Evolutionary conservation across 108 stramenopile genomes (phyloP).

Genomic region (Licmophora abbreviata): DNA sequence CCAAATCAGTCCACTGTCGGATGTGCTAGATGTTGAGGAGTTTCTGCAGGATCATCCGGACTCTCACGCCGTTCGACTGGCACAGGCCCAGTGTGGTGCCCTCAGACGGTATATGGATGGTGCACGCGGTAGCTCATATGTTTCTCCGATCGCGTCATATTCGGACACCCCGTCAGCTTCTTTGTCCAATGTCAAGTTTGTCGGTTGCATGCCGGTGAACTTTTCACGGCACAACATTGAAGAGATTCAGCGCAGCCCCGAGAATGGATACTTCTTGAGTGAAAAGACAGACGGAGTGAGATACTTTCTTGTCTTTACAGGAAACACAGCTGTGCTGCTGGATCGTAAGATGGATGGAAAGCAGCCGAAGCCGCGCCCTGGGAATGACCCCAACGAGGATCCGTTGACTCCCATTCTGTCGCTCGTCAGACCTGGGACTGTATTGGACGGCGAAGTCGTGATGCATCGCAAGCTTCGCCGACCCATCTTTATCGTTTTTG

Average conservation of each 20-base stretch:
- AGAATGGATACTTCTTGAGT: constrained; percentile 80
- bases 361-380: constrained; percentile 40
- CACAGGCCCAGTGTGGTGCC: constrained; percentile 69
- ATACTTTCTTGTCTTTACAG: constrained; percentile 87
- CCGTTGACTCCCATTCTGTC: constrained; percentile 42
- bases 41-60: constrained; percentile 57
- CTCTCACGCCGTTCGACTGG: constrained; percentile 42
- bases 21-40: constrained; percentile 74
- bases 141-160: constrained; percentile 21
- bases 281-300: constrained; percentile 97
- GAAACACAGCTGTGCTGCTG: constrained; percentile 79
- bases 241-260: constrained; percentile 64
- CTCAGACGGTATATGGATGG: constrained; percentile 57
- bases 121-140: constrained; percentile 8
- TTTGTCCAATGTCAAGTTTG: constrained; percentile 60
- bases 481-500: constrained; percentile 92
- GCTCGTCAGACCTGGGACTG: constrained; percentile 73
- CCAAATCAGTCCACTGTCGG: constrained; percentile 71
- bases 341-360: constrained; percentile 86
- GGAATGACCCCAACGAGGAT: constrained; percentile 17
- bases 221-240: constrained; percentile 91
- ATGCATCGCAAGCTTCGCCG: constrained; percentile 71
- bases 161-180: constrained; percentile 24
- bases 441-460: constrained; percentile 96
- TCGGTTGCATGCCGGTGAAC: constrained; percentile 94